Conservation (phyloP, 2,329 filamentous ascomycete genomes). For the Diplodia corticola region DNA sequence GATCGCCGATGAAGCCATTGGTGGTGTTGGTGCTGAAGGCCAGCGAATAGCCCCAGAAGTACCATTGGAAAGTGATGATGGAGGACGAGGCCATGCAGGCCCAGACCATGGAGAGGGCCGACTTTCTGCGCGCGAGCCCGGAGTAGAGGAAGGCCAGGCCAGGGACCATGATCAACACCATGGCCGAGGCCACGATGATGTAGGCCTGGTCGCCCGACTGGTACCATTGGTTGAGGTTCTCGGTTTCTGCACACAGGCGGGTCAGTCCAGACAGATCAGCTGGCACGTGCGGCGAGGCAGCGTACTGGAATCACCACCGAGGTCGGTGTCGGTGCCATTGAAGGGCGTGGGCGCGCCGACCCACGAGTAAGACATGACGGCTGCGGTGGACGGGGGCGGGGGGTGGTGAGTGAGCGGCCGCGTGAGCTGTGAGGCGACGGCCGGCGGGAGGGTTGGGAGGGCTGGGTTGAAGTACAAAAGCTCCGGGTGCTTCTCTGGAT, state of each 20-base stretch:
- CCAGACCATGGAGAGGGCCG: constrained; percentile 95
- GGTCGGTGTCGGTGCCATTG: constrained; percentile 58
- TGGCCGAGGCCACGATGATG: constrained; percentile 84
- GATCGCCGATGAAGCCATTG: constrained; percentile 88
- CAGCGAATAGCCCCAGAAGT: constrained; percentile 97
- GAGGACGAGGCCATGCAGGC: constrained; percentile 92
- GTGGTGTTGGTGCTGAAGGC: constrained; percentile 81
- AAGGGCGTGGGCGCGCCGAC: constrained; percentile 47
- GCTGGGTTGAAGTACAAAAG: constrained; percentile 7
- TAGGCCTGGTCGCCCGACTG: constrained; percentile 88
- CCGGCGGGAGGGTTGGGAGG: background rate
- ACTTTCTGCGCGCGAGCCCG: constrained; percentile 95
- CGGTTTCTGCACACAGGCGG: constrained; percentile 57
- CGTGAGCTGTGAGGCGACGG: background rate
- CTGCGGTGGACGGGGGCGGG: background rate
- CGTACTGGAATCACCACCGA: constrained; percentile 79
- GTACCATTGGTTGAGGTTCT: constrained; percentile 97
- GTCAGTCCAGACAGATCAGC: constrained; percentile 12
- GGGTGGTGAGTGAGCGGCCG: background rate
- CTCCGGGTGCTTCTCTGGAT: background rate
- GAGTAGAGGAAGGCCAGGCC: constrained; percentile 98
- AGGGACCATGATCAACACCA: constrained; percentile 95
- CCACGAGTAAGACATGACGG: constrained; percentile 52
- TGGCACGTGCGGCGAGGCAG: background rate
- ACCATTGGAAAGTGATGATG: constrained; percentile 96